Conservation (phyloP, 139 green algal genomes). For the Micromonas commoda region DNA sequence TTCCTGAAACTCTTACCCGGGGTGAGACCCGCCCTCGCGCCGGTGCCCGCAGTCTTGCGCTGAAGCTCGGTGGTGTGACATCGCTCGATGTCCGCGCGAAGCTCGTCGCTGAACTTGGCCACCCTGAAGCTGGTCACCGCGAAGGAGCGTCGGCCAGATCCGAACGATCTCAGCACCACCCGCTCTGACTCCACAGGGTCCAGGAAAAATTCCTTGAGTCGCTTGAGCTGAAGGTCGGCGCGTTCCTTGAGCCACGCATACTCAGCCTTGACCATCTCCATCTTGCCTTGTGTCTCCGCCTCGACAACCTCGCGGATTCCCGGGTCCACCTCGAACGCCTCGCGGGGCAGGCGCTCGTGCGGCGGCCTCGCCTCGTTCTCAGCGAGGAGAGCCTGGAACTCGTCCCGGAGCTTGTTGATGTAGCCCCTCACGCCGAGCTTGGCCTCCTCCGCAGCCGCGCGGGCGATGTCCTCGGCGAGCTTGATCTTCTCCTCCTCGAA, state of each 20-base stretch:
- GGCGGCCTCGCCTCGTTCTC: constrained; percentile 41
- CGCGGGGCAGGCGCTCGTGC: background rate
- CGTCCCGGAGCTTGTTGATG: constrained; percentile 37
- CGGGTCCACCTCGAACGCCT: constrained; percentile 54
- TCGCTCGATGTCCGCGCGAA: background rate
- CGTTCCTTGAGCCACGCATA: constrained; percentile 61
- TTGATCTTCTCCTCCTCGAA: constrained; percentile 71
- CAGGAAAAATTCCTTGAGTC: constrained; percentile 58
- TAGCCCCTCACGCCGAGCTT: constrained; percentile 50
- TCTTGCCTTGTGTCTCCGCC: constrained; percentile 28
- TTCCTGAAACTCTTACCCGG: constrained; percentile 6
- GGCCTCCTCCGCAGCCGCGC: constrained; percentile 48
- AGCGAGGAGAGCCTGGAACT: constrained; percentile 51
- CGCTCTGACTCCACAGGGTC: constrained; percentile 53
- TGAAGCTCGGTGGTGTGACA: too few species aligned
- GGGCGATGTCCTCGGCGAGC: constrained; percentile 45
- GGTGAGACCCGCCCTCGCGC: too few species aligned
- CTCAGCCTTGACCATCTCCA: constrained; percentile 45
- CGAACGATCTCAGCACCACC: constrained; percentile 44
- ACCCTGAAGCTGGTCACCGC: background rate
- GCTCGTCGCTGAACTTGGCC: background rate
- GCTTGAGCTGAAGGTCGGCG: constrained; percentile 46
- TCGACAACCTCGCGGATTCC: constrained; percentile 37
- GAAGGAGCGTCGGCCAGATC: background rate
- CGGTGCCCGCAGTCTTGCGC: too few species aligned